These are phyloP conservation scores for Rhodotorula glutinis DNA, from an alignment of 1,284 basidiomycete genomes.

Conservation along the genomic window DNA sequence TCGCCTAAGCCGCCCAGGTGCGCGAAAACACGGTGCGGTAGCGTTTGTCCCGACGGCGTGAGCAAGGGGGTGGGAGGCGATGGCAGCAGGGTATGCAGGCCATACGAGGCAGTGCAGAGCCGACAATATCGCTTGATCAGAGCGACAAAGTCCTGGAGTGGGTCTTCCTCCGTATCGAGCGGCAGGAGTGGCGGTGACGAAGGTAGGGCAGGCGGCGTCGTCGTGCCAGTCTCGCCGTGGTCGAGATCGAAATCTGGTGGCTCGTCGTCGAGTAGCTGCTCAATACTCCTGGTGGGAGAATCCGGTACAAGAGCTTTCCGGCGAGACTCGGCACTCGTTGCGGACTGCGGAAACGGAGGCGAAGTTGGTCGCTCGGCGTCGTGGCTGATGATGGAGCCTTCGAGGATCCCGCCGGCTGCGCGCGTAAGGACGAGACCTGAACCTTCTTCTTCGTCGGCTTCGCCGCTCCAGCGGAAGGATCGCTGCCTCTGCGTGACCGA, in stretches of 20 bases:
- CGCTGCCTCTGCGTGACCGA: constrained; percentile 8
- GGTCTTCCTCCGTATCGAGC: constrained; percentile 2
- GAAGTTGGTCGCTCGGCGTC: neutral
- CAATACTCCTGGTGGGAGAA: neutral
- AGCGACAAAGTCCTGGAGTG: constrained; percentile 12
- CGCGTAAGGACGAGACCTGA: constrained; percentile 30
- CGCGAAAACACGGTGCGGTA: constrained; percentile 32
- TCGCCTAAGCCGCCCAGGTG: constrained; percentile 33
- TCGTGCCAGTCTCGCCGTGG: neutral
- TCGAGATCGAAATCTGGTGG: constrained; percentile 20
- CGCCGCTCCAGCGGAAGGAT: constrained; percentile 19
- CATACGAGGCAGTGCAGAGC: constrained; percentile 37
- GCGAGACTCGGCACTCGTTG: neutral
- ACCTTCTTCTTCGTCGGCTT: constrained; percentile 24
- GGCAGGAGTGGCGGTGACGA: constrained; percentile 19
- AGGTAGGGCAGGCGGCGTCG: constrained; percentile 3
- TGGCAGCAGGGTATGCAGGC: constrained; percentile 32
- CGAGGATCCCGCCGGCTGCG: constrained; percentile 16
- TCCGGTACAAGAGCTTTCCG: too few relatives aligned
- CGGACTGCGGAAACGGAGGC: too few relatives aligned
- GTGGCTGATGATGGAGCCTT: constrained; percentile 28
- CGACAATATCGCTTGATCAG: constrained; percentile 25
- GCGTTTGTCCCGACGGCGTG: constrained; percentile 27
- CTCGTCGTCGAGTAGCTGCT: constrained; percentile 10
- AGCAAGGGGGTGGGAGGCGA: constrained; percentile 29